Percentiles rank a stretch among this genome's conserved stretches.
Evolutionary conservation across 2,329 filamentous ascomycete species (phyloP).

Genomic region (Parafenestella ontariensis): DNA sequence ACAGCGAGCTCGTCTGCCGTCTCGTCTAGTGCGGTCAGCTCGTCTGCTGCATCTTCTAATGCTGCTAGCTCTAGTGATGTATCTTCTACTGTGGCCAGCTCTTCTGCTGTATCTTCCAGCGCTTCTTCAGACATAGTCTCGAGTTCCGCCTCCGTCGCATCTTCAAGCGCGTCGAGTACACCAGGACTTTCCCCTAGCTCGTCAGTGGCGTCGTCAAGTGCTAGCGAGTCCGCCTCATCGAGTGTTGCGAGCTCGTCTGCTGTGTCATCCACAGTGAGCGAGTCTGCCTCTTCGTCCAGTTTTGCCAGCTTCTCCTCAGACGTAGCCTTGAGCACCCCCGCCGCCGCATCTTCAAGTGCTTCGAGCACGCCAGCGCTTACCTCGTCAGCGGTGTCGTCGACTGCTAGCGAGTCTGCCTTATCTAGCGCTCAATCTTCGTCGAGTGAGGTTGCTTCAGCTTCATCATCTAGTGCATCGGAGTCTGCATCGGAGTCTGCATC

Average conservation of each 20-base stretch:
- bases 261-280: background rate
- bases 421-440: background rate
- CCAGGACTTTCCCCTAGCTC: background rate
- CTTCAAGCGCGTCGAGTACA: background rate
- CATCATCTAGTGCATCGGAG: background rate
- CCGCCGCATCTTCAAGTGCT: background rate
- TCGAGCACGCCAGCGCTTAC: background rate
- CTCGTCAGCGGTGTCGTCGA: background rate
- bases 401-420: background rate
- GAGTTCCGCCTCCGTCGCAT: background rate
- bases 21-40: background rate
- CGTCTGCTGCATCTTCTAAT: background rate
- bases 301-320: background rate
- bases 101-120: background rate
- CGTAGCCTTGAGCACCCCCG: background rate
- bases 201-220: background rate
- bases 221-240: background rate
- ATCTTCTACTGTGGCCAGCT: background rate
- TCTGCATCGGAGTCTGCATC: background rate
- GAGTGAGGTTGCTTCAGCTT: background rate
- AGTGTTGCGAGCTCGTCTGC: background rate
- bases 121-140: background rate
- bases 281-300: background rate
- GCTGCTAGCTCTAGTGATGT: background rate
- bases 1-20: background rate